Percentiles rank a stretch among this genome's conserved stretches.
phyloP scores from a whole-genome alignment of 2,329 filamentous ascomycete species.

The Teratosphaeriaceae sp. region DNA sequence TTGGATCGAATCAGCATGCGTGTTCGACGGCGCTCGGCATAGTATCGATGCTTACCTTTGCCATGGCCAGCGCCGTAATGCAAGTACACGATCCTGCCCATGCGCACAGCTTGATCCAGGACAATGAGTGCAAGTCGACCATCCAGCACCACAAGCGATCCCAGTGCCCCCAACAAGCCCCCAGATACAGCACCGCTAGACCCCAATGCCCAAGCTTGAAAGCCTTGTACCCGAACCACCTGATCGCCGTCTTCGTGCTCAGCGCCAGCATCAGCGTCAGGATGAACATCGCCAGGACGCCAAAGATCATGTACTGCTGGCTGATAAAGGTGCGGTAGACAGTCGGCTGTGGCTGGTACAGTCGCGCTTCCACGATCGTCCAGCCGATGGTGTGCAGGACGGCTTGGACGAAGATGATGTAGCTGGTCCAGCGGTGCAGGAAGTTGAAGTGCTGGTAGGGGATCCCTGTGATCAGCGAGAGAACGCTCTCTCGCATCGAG shows the following conservation, averaged over 20 bases:
- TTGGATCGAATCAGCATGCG: background rate
- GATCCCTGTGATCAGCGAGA: conserved; percentile 63
- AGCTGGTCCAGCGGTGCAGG: conserved; percentile 68
- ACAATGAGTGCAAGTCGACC: conserved; percentile 59
- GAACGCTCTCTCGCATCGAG: conserved; percentile 61
- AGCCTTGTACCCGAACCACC: conserved; percentile 66
- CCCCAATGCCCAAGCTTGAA: conserved; percentile 68
- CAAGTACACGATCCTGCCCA: conserved; percentile 4
- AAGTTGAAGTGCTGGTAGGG: conserved; percentile 72
- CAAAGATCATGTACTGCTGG: conserved; percentile 67
- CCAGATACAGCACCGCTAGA: conserved; percentile 66
- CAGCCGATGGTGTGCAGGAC: conserved; percentile 64
- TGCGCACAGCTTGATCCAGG: conserved; percentile 54
- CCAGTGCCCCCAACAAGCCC: conserved; percentile 73
- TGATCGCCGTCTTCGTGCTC: conserved; percentile 54
- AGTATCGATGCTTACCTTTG: conserved; percentile 22
- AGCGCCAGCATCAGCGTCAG: conserved; percentile 56
- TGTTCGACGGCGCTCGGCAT: too few relatives aligned
- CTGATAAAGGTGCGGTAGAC: conserved; percentile 51
- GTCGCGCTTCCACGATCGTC: conserved; percentile 57
- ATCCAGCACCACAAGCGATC: conserved; percentile 60
- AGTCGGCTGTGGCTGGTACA: conserved; percentile 66
- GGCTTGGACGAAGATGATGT: conserved; percentile 63
- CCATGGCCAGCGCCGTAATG: conserved; percentile 2
- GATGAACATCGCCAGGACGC: conserved; percentile 60